Percentiles rank a stretch among this genome's conserved stretches.
Conservation (phyloP, 2,329 filamentous ascomycete species). For the Sclerotinia sclerotiorum region DNA sequence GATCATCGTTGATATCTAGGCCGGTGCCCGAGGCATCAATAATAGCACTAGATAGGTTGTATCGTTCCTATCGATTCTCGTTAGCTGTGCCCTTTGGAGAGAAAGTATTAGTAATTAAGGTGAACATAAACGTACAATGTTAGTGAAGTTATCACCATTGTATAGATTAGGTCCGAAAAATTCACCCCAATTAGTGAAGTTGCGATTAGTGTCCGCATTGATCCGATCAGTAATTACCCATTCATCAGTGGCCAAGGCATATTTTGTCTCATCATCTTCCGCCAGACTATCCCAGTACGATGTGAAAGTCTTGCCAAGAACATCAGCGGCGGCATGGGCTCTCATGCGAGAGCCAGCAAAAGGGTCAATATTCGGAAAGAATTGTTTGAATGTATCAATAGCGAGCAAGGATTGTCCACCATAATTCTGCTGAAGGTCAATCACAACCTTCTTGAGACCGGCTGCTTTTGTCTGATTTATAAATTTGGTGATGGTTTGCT, state of each 20-base stretch:
- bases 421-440: conserved; percentile 61
- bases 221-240: conserved; percentile 31
- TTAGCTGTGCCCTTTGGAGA: background rate
- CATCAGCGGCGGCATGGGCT: conserved; percentile 31
- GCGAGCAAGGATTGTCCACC: conserved; percentile 63
- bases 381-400: conserved; percentile 50
- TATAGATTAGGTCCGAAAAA: conserved; percentile 28
- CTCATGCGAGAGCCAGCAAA: conserved; percentile 33
- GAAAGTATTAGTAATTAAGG: background rate
- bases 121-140: conserved; percentile 24
- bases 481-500: conserved; percentile 42
- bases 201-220: conserved; percentile 29
- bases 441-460: conserved; percentile 57
- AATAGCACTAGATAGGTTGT: conserved; percentile 30
- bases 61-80: conserved; percentile 29
- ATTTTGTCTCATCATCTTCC: conserved; percentile 26
- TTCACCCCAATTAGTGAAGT: conserved; percentile 33
- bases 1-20: conserved; percentile 26
- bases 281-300: conserved; percentile 30
- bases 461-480: conserved; percentile 46
- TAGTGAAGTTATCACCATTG: conserved; percentile 33
- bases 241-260: conserved; percentile 29
- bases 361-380: conserved; percentile 39
- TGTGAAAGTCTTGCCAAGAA: conserved; percentile 30
- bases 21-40: conserved; percentile 31